A percentile compares a stretch with the other conserved stretches of the same genome.
Evolutionary conservation across 371 early-diverging fungal genomes (phyloP).

Genomic region (Cokeromyces recurvatus): DNA sequence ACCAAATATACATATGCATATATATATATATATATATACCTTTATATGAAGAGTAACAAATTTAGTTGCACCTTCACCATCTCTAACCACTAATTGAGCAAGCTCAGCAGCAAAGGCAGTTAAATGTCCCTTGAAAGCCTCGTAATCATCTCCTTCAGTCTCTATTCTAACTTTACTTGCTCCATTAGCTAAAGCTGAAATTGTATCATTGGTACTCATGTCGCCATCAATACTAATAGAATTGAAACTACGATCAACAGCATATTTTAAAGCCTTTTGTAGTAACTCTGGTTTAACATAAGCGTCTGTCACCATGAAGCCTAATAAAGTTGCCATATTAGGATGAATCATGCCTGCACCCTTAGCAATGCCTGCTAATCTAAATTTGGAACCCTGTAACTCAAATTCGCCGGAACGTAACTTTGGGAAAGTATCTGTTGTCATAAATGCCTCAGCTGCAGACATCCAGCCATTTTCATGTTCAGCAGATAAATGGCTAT

Average conservation of each 20-base stretch:
- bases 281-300: conserved; percentile 59
- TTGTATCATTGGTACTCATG: conserved; percentile 94
- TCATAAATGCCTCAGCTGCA: conserved; percentile 90
- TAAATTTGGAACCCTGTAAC: conserved; percentile 50
- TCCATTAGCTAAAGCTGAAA: conserved; percentile 86
- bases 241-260: conserved; percentile 90
- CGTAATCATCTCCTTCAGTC: conserved; percentile 52
- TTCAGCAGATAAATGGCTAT: conserved; percentile 40
- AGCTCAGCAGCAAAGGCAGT: conserved; percentile 79
- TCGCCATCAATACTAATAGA: conserved; percentile 94
- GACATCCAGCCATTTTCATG: conserved; percentile 71
- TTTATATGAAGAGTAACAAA: conserved; percentile 88
- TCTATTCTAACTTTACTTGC: conserved; percentile 51
- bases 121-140: conserved; percentile 65
- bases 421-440: conserved; percentile 96
- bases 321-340: conserved; percentile 91
- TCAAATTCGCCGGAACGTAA: conserved; percentile 61
- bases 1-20: too few species aligned
- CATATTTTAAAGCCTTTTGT: conserved; percentile 70
- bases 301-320: conserved; percentile 84
- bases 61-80: conserved; percentile 97
- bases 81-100: conserved; percentile 84
- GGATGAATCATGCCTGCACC: conserved; percentile 97
- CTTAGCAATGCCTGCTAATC: conserved; percentile 91
- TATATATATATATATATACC: too few species aligned